Evolutionary conservation across 768 basidiomycete genomes (phyloP), one percentile per base, ranked within the genome.

Genomic region (Epithele typhae): DNA sequence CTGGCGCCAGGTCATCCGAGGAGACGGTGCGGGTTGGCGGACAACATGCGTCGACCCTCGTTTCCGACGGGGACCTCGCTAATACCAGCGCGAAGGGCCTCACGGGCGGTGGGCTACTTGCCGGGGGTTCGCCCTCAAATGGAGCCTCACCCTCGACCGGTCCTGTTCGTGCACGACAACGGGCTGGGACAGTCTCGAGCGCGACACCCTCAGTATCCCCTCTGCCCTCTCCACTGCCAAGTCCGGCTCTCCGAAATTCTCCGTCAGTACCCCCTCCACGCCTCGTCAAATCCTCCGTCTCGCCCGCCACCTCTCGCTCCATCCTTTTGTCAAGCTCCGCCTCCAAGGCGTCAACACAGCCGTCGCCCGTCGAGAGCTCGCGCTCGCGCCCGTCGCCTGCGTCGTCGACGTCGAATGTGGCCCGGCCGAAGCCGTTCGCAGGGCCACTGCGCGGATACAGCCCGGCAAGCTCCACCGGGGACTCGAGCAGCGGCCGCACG

Each of bases 401-500:
- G 12, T 38, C 46, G 15, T 40, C 37, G 14, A 25, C 46, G 10
- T 22, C 35, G 15, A 37, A 18, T 22, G n/a, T 25, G 9, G 21
- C 38, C 0, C 52, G 59, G 30, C 66, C 67, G 7, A 77, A 76
- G 49, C 86, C 87, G 5, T 89, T 88, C 59, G 79, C 69, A 5
- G 55, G 65, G 27, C 66, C 58, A 40, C 59, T 62, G 21, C 64
- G 68, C 23, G 69, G 82, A 11, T 76, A 84, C 49, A 89, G 87
- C 57, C 88, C 88, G 11, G 84, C 84, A 11, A 91, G 88, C 60
- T 92, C 89, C 24, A 88, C 84, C 12, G 89, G 89, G 6, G 88
- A 85, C 59, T 90, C 88, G 49, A 91, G 87, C 51, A 86, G 81
- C 56, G 85, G 86, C 14, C 71, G 81, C 14, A 75, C 77, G 15